These are phyloP conservation scores for Boletus pseudopeckii DNA, from an alignment of 768 basidiomycete genomes.

Conservation along the genomic window DNA sequence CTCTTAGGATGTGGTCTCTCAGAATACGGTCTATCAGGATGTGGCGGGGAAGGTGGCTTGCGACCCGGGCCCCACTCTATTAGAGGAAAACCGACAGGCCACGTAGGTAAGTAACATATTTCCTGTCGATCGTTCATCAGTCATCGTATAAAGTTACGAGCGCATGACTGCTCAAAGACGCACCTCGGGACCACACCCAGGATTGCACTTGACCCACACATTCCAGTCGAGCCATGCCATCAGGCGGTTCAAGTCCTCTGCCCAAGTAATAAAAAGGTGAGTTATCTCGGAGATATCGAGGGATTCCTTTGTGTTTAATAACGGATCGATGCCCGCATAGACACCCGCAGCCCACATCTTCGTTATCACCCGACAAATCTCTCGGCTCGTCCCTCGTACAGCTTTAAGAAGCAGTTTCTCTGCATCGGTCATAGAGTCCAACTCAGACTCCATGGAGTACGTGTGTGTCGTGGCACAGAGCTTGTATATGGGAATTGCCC, in stretches of 20 bases:
- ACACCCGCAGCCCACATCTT: conserved; percentile 46
- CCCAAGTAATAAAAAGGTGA: conserved; percentile 32
- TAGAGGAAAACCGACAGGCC: conserved; percentile 17
- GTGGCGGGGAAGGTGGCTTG: background rate
- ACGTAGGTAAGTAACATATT: conserved; percentile 28
- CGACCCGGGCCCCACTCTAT: background rate
- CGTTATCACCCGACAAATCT: conserved; percentile 46
- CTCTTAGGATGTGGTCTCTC: background rate
- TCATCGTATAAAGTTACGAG: no score
- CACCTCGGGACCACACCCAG: conserved; percentile 45
- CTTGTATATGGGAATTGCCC: conserved; percentile 32
- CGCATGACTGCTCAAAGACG: conserved; percentile 4
- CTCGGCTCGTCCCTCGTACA: conserved; percentile 35
- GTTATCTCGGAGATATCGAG: conserved; percentile 1
- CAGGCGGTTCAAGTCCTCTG: conserved; percentile 30
- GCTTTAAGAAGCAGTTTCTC: conserved; percentile 28
- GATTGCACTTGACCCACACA: conserved; percentile 46
- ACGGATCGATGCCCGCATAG: conserved; percentile 14
- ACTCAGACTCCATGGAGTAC: background rate
- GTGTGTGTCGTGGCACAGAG: conserved; percentile 31
- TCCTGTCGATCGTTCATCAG: conserved; percentile 11
- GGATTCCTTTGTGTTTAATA: background rate
- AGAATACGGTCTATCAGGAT: background rate
- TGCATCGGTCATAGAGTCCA: conserved; percentile 22
- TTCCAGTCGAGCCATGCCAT: conserved; percentile 55